Evolutionary conservation across 352 stramenopile species (phyloP).

Genomic region (Poterioochromonas sp.): DNA sequence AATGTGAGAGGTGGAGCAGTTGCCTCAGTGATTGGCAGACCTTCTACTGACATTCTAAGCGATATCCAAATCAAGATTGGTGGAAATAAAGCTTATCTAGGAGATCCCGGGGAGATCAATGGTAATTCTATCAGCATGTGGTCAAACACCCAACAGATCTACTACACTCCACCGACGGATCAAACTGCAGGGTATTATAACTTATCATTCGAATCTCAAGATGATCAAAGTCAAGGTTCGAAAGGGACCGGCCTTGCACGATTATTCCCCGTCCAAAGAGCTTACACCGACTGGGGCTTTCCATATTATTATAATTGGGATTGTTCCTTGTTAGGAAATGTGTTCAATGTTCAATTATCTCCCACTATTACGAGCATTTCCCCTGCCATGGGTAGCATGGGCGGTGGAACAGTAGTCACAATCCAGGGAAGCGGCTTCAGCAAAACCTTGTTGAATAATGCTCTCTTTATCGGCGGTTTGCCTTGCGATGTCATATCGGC

Average conservation of each 20-base stretch:
- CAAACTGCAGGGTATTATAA: conserved; percentile 15
- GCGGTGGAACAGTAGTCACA: not conserved
- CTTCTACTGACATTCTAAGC: not conserved
- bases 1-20: not conserved
- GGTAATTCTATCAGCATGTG: not conserved
- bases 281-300: not conserved
- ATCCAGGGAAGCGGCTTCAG: conserved; percentile 3
- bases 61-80: not conserved
- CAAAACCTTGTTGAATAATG: no score
- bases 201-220: not conserved
- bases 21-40: not conserved
- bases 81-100: not conserved
- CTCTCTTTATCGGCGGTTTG: not conserved
- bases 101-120: not conserved
- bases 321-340: not conserved
- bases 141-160: not conserved
- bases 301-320: not conserved
- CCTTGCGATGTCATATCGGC: not conserved
- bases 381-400: not conserved
- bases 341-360: not conserved
- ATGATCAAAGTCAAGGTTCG: not conserved
- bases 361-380: not conserved
- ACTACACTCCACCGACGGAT: conserved; percentile 3
- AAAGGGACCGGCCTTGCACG: not conserved
- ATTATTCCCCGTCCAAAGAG: not conserved